These are phyloP conservation scores for Edaphochlamys debaryana DNA, from an alignment of 139 green algal species.

Conservation along the genomic window DNA sequence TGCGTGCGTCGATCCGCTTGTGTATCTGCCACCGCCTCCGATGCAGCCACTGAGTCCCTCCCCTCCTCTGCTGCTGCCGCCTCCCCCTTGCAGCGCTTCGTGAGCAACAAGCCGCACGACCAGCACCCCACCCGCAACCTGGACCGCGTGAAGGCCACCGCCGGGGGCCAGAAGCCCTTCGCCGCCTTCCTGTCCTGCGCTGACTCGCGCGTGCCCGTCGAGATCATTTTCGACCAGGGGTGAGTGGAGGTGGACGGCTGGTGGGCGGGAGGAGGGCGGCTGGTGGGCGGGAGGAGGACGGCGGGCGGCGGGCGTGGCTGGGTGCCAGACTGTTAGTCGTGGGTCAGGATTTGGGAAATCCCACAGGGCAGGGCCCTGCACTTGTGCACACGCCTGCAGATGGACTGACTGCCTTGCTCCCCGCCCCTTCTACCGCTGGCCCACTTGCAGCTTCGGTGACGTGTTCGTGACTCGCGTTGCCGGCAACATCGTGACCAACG, in stretches of 20 bases:
- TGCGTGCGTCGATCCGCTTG: not conserved
- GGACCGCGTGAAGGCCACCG: slow-evolving; percentile 1
- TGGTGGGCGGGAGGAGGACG: slow-evolving; percentile 65
- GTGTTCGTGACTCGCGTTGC: slow-evolving; percentile 71
- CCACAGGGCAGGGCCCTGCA: too few relatives aligned
- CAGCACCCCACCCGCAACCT: slow-evolving; percentile 53
- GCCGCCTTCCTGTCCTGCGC: slow-evolving; percentile 81
- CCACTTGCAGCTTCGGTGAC: slow-evolving; percentile 80
- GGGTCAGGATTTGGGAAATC: too few relatives aligned
- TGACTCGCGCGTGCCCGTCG: slow-evolving; percentile 80
- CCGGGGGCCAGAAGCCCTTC: not conserved
- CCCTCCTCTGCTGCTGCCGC: not conserved
- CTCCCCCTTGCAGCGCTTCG: not conserved
- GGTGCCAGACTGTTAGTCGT: too few relatives aligned
- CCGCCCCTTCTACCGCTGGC: slow-evolving; percentile 89
- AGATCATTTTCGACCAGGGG: slow-evolving; percentile 85
- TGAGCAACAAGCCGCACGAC: not conserved
- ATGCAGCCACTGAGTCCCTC: too few relatives aligned
- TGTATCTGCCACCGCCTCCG: not conserved
- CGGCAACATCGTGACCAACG: slow-evolving; percentile 53
- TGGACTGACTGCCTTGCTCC: too few relatives aligned
- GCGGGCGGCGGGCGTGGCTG: too few relatives aligned
- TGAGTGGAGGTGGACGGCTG: too few relatives aligned
- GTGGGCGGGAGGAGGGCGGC: too few relatives aligned
- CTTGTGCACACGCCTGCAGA: too few relatives aligned